Evolutionary conservation across 2,329 filamentous ascomycete genomes (phyloP), one percentile per base, ranked within the genome.

Genomic region (Ascochyta clinopodiicola): DNA sequence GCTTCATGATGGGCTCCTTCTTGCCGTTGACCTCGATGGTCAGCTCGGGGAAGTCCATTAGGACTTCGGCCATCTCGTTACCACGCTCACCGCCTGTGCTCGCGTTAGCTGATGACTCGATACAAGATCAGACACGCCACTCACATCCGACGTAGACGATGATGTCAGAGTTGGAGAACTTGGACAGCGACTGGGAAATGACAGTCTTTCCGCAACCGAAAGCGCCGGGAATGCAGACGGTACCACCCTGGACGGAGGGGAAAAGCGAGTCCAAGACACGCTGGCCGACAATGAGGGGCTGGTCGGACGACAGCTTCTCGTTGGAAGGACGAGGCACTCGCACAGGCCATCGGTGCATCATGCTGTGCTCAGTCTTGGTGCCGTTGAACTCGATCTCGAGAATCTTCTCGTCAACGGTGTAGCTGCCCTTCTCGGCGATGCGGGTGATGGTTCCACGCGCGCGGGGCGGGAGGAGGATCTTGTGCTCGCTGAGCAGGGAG

Each of bases 201-300:
- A 99, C 95, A 71, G 95, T 99, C 88, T 99, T 99, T 75, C 95
- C 95, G 73, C 95, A 99, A 64, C 95, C 95, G 76, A 99, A 99
- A 79, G 95, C 95, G 75, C 95, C 95, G 24, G 95, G 95, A 73
- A 99, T 99, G 75, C 94, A 96, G 64, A 98, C 92, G 39, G 95
- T 99, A 75, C 95, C 95, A 77, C 95, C 95, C 81, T 96, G 92
- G 9, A 99, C 95, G 82, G 90, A 89, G 49, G 95, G 95, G 83
- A 97, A 99, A 42, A 99, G 86, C 62, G 95, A 91, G 76, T 99
- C 95, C 66, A 99, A 84, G 63, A 99, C 95, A 81, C 95, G 88
- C 81, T 99, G 95, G 22, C 95, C 95, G 76, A 99, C 95, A 71
- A 99, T 88, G 75, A 99, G 96, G 44, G 95, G 95, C 73, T 89